phyloP scores from a whole-genome alignment of 2,329 filamentous ascomycete species.

The Trichoderma atroviride region DNA sequence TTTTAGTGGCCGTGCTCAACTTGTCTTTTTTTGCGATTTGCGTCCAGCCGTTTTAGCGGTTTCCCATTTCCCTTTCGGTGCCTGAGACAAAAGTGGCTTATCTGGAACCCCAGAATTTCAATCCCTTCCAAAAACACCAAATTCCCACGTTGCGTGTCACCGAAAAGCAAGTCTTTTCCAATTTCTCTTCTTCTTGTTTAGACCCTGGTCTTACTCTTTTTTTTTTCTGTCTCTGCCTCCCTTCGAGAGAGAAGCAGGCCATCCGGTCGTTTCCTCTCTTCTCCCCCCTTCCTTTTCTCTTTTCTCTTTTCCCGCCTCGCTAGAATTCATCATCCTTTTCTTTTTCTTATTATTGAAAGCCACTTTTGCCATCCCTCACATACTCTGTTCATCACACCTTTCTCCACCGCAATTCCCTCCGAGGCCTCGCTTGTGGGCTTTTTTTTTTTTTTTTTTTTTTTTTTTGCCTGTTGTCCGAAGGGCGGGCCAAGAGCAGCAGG shows the following conservation, averaged over 20 bases:
- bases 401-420: not conserved
- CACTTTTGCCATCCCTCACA: slow-evolving; percentile 1
- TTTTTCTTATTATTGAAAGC: not conserved
- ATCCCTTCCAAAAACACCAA: not conserved
- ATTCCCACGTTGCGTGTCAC: not conserved
- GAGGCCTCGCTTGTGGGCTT: not conserved
- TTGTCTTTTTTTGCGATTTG: not conserved
- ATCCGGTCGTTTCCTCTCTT: not conserved
- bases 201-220: not conserved
- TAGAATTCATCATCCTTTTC: too few species aligned
- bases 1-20: not conserved
- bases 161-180: not conserved
- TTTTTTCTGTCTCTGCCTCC: slow-evolving; percentile 15
- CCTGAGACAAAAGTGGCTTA: not conserved
- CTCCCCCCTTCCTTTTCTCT: not conserved
- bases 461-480: not conserved
- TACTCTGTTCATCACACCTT: not conserved
- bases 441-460: not conserved
- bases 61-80: too few species aligned
- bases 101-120: not conserved
- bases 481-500: not conserved
- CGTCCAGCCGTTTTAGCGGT: too few species aligned
- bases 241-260: not conserved
- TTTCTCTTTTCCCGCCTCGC: not conserved
- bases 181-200: not conserved